Percentiles rank a stretch among this genome's conserved stretches.
Evolutionary conservation across 176 grass and related monocot genomes (phyloP).

Genomic region (Leersia perrieri): DNA sequence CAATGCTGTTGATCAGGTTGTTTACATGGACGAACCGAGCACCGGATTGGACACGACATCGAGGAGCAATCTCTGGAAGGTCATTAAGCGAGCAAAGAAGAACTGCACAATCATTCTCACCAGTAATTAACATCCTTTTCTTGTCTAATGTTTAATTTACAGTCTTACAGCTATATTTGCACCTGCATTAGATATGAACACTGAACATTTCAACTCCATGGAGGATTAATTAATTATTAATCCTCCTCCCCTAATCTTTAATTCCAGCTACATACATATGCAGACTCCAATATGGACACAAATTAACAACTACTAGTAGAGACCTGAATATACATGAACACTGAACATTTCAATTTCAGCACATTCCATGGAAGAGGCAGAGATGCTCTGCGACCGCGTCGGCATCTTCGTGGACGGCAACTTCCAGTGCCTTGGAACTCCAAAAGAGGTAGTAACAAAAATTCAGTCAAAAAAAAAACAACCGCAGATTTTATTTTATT

Average conservation of each 20-base stretch:
- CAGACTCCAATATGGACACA: background rate
- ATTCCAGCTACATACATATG: no score
- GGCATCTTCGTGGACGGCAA: conserved; percentile 77
- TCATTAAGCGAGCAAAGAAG: conserved; percentile 76
- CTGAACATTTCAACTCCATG: no score
- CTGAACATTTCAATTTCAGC: conserved; percentile 58
- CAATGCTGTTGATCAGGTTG: conserved; percentile 44
- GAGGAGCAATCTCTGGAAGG: conserved; percentile 75
- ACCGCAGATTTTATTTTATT: no score
- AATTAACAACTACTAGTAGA: no score
- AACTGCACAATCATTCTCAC: conserved; percentile 89
- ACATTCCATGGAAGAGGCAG: conserved; percentile 95
- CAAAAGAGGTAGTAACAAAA: conserved; percentile 58
- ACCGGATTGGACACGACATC: conserved; percentile 78
- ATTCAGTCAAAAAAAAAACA: background rate
- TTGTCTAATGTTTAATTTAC: background rate
- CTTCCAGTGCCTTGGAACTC: conserved; percentile 81
- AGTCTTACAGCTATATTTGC: no score
- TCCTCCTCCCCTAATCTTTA: no score
- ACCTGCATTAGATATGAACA: no score
- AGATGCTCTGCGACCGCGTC: conserved; percentile 73
- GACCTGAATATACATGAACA: background rate
- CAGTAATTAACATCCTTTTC: conserved; percentile 46
- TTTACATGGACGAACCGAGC: conserved; percentile 98
- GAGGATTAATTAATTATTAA: no score